Percentiles rank a stretch among this genome's conserved stretches.
phyloP scores from a whole-genome alignment of 352 stramenopile species.

The Phytophthora aleatoria region DNA sequence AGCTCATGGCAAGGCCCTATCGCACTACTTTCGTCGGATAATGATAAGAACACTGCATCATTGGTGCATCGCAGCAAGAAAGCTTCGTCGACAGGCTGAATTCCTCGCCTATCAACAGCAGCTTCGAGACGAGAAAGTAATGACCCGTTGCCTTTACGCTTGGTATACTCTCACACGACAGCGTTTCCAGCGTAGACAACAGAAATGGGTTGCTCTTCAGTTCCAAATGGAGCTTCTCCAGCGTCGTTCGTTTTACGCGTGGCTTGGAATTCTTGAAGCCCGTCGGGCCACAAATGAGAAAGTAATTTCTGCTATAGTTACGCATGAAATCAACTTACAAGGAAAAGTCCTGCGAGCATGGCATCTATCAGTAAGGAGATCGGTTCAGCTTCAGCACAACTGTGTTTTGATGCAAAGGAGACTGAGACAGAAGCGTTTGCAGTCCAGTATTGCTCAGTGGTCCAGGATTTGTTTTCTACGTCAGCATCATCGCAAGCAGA shows the following conservation, averaged over 20 bases:
- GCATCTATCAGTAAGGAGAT: slow-evolving; percentile 1
- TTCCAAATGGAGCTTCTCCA: slow-evolving; percentile 15
- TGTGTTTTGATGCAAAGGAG: neutral
- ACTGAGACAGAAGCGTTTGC: slow-evolving; percentile 12
- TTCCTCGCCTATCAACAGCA: slow-evolving; percentile 23
- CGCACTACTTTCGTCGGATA: slow-evolving; percentile 33
- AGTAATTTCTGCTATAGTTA: slow-evolving; percentile 1
- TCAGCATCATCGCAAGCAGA: slow-evolving; percentile 9
- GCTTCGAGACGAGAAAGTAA: slow-evolving; percentile 5
- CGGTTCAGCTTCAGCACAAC: neutral
- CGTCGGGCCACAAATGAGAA: slow-evolving; percentile 9
- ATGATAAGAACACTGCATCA: slow-evolving; percentile 25
- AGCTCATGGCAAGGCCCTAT: slow-evolving; percentile 27
- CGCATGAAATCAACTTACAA: slow-evolving; percentile 10
- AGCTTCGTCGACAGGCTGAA: slow-evolving; percentile 16
- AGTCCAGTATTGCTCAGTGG: slow-evolving; percentile 17
- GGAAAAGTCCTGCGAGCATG: slow-evolving; percentile 17
- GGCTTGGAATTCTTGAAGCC: slow-evolving; percentile 9
- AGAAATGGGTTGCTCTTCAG: slow-evolving; percentile 16
- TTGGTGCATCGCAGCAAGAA: slow-evolving; percentile 36
- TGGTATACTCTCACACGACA: slow-evolving; percentile 9
- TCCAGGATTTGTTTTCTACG: slow-evolving; percentile 8
- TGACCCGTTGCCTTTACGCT: slow-evolving; percentile 8
- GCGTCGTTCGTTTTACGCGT: slow-evolving; percentile 22
- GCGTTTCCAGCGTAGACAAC: slow-evolving; percentile 4